Evolutionary conservation across 2,329 filamentous ascomycete genomes (phyloP), one percentile per base, ranked within the genome.

Genomic region (Huntiella abstrusa): DNA sequence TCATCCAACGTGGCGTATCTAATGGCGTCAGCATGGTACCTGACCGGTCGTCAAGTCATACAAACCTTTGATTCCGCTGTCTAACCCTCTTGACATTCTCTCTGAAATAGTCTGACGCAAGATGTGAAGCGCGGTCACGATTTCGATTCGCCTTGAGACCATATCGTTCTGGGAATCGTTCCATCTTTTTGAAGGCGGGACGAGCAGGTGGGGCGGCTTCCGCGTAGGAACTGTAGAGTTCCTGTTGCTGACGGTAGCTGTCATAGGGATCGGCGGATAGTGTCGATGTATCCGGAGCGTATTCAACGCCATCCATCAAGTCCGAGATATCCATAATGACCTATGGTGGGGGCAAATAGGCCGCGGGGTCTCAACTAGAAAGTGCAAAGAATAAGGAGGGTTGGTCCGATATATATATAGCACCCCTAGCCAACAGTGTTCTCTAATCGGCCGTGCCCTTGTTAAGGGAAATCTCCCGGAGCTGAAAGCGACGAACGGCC

Each of bases 221-320:
- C 3, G 44, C 37, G 12, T 45, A 43, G 46, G 19, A 10, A 33
- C 41, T 22, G 16, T 22, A 5, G 13, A n/a, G 33, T 28, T 19
- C 10, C 16, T 34, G 15, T 33, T 13, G 41, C 37, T 34, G 38
- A 22, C n/a, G 40, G 19, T 43, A 38, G 19, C n/a, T 42, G 34
- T 33, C 13, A 22, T 22, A 32, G 17, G 40, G 19, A 15, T 41
- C 19, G 10, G 28, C 19, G 19, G 40, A n/a, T 19, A 28, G 22
- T 11, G 40, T 16, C 12, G 32, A 33, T 10, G 46, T 22, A 11
- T 19, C 22, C 16, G 45, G 32, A 33, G 39, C 40, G 45, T 47
- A 47, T 39, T 49, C 38, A 39, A 49, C 47, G 47, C 43, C 47
- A 38, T 49, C 47, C 47, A 49, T 49, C 8, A 49, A 39, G 38